phyloP scores from a whole-genome alignment of 352 stramenopile genomes.

The Elongisporangium senticosum region DNA sequence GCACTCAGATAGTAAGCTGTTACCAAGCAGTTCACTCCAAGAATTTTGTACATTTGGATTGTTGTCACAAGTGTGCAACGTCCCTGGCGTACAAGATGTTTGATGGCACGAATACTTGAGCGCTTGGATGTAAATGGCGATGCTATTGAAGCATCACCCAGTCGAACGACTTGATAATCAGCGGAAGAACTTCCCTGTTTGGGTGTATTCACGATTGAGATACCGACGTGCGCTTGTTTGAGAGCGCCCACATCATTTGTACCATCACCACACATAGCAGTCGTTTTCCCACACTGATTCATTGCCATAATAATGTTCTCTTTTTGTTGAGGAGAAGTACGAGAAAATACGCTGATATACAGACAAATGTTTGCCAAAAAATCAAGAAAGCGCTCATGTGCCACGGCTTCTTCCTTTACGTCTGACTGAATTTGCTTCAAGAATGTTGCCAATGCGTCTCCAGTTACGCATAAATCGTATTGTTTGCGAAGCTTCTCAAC shows the following conservation, averaged over 20 bases:
- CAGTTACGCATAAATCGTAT: too few relatives aligned
- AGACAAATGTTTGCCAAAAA: slow-evolving; percentile 21
- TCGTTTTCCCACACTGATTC: slow-evolving; percentile 81
- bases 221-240: slow-evolving; percentile 89
- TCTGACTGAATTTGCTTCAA: slow-evolving; percentile 15
- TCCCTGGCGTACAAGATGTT: too few relatives aligned
- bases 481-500: too few relatives aligned
- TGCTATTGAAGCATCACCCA: slow-evolving; percentile 95
- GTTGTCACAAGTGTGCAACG: too few relatives aligned
- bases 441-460: too few relatives aligned
- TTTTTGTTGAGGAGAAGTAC: slow-evolving; percentile 91
- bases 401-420: slow-evolving; percentile 15
- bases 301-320: slow-evolving; percentile 87
- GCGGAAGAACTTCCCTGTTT: slow-evolving; percentile 4
- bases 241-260: slow-evolving; percentile 93
- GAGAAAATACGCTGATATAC: slow-evolving; percentile 83
- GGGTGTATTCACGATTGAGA: slow-evolving; percentile 88
- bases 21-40: too few relatives aligned
- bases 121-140: slow-evolving; percentile 95
- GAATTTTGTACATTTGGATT: too few relatives aligned
- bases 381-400: slow-evolving; percentile 22
- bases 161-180: slow-evolving; percentile 75
- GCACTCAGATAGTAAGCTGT: too few relatives aligned
- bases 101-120: slow-evolving; percentile 30
- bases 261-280: slow-evolving; percentile 95